Evolutionary conservation across 2,329 filamentous ascomycete species (phyloP), one percentile per base, ranked within the genome.

Genomic region (Colletotrichum eleusines): DNA sequence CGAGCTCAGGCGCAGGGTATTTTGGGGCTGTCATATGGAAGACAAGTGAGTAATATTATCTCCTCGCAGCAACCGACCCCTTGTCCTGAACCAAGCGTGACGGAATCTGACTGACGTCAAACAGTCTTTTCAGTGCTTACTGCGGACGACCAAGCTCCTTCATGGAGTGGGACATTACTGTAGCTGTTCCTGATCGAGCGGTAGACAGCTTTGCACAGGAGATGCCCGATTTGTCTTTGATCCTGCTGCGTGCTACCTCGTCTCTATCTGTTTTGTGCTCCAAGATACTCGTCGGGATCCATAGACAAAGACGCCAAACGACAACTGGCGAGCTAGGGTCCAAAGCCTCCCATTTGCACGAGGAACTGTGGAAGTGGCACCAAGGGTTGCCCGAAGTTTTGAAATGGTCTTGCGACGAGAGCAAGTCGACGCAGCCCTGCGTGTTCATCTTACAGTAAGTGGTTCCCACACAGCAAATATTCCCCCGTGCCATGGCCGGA

Each of bases 21-120:
- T 71, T 11, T 71, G 69, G 69, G 69, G 63, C 3, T 71, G 69
- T 8, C 38, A 69, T 23, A 12, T 57, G 5, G 58, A 63, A 35
- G 69, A 71, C 31, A 63, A 50, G 69, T 71, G 5, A 50, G 63
- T 61, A 1, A 5, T n/a, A n/a, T n/a, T n/a, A n/a, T n/a, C 14
- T n/a, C 7, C 12, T 7, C 2, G 11, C 4, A 8, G 5, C 11
- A 23, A 6, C 18, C 1, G 0, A 4, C 1, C 5, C 40, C 20
- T 23, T 5, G 14, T 9, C 9, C 16, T 28, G 7, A 0, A 5
- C 1, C 2, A 23, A 54, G 23, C 12, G 12, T 26, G n/a, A 44
- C 20, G 20, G 6, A 20, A 6, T 14, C 54, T 57, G 1, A 50
- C 0, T 4, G 0, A 20, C 8, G 5, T 12, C 26, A 48, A 44